Conservation (phyloP, 2,329 filamentous ascomycete species). For the Alternaria gansuensis region DNA sequence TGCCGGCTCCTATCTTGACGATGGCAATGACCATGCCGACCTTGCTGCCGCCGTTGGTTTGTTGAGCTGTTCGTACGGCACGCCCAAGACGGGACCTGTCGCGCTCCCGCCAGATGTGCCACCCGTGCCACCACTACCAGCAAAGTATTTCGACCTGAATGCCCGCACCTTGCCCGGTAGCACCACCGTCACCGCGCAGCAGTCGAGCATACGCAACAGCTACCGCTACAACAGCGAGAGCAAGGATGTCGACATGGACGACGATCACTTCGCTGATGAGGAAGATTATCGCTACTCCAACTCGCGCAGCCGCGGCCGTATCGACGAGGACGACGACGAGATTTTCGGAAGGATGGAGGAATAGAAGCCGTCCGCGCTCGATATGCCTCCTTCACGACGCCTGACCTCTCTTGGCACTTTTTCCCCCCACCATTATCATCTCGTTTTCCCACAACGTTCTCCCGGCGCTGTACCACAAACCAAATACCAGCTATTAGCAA, state of each 20-base stretch:
- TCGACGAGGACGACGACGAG: slow-evolving; percentile 91
- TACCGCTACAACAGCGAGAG: slow-evolving; percentile 60
- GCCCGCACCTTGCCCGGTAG: slow-evolving; percentile 63
- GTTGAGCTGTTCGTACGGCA: slow-evolving; percentile 90
- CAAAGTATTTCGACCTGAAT: slow-evolving; percentile 73
- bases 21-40: slow-evolving; percentile 76
- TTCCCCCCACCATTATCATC: slow-evolving; percentile 9
- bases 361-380: slow-evolving; percentile 26
- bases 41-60: slow-evolving; percentile 90
- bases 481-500: slow-evolving; percentile 46
- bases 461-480: slow-evolving; percentile 49
- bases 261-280: slow-evolving; percentile 70
- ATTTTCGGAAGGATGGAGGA: slow-evolving; percentile 98
- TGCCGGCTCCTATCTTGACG: slow-evolving; percentile 72
- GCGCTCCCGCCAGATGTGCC: slow-evolving; percentile 77
- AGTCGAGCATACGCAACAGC: slow-evolving; percentile 69
- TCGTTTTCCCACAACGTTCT: slow-evolving; percentile 19
- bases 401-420: slow-evolving; percentile 18
- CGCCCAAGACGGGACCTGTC: slow-evolving; percentile 71
- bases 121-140: slow-evolving; percentile 86
- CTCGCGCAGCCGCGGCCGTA: slow-evolving; percentile 63
- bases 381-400: slow-evolving; percentile 17
- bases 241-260: slow-evolving; percentile 61
- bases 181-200: slow-evolving; percentile 64
- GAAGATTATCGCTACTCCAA: slow-evolving; percentile 66